Evolutionary conservation across 176 grass and related monocot species (phyloP), one percentile per base, ranked within the genome.

Genomic region (Elaeis guineensis): DNA sequence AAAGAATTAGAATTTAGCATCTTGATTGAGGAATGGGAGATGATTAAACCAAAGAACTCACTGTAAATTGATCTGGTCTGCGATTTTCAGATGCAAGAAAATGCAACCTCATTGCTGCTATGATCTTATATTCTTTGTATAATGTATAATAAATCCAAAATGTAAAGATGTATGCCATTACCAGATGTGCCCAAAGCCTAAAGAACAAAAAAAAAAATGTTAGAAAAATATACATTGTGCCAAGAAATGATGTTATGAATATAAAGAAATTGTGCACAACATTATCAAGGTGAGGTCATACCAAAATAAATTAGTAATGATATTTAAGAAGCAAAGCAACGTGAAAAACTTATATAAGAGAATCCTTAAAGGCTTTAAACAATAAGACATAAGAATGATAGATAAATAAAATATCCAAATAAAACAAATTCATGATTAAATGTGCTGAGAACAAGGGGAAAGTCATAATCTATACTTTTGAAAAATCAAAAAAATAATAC

Each of bases 61-160:
- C 93, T 1, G 93, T 97, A 70, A 80, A 97, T 52, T 91, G 93
- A 76, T 97, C 87, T 21, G 87, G 66, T 61, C 93, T 72, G 17
- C 93, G 83, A 26, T 80, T 80, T 79, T 87, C 87, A 65, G 72
- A 82, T 74, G 93, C 87, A 69, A 97, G 70, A 63, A 97, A 97
- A 39, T 78, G 82, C 84, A 97, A 78, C 78, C 93, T 87, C 87
- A 85, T 91, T 17, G 87, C 80, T 52, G 84, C 70, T 69, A 97
- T 64, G 69, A 80, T 70, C 77, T 91, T 85, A 69, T 97, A 97
- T 73, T 97, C 93, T 23, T 59, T 86, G 77, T 78, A 97, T 44
- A 97, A 62, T 35, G 82, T 59, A 26, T 71, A 91, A 60, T 74
- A 90, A 23, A 78, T 89, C 93, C 93, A 97, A 73, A 97, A 80